A percentile compares a stretch with the other conserved stretches of the same genome.
These are phyloP conservation scores for Teratosphaeria nubilosa DNA, from an alignment of 2,329 filamentous ascomycete genomes.

Conservation along the genomic window DNA sequence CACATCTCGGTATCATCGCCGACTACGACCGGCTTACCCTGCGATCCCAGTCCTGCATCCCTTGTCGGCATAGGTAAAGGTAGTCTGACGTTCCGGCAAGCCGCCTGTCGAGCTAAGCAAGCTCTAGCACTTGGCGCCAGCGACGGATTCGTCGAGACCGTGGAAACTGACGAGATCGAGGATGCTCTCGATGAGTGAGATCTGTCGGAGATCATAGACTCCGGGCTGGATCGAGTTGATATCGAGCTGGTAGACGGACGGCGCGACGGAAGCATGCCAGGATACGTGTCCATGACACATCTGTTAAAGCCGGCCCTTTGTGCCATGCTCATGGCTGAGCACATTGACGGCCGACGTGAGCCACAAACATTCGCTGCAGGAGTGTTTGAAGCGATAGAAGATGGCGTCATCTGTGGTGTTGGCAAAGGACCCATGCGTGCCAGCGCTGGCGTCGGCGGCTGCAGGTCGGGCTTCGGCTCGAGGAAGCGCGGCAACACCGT, in stretches of 20 bases:
- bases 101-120: constrained; percentile 43
- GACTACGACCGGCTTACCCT: constrained; percentile 20
- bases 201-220: constrained; percentile 53
- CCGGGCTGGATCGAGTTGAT: constrained; percentile 47
- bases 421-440: constrained; percentile 47
- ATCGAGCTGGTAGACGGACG: constrained; percentile 41
- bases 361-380: constrained; percentile 50
- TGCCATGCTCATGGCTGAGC: constrained; percentile 48
- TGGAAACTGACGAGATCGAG: constrained; percentile 45
- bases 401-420: constrained; percentile 53
- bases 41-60: constrained; percentile 17
- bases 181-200: constrained; percentile 46
- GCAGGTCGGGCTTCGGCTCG: constrained; percentile 41
- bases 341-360: constrained; percentile 47
- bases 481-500: constrained; percentile 36
- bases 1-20: constrained; percentile 21
- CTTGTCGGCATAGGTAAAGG: constrained; percentile 18
- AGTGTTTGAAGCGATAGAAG: constrained; percentile 43
- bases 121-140: constrained; percentile 39
- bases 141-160: constrained; percentile 30
- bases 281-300: constrained; percentile 42
- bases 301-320: constrained; percentile 46
- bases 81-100: constrained; percentile 39
- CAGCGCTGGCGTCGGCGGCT: constrained; percentile 44
- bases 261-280: constrained; percentile 30